Conservation (phyloP, 129 eudicot genomes). For the Sambucus nigra region DNA sequence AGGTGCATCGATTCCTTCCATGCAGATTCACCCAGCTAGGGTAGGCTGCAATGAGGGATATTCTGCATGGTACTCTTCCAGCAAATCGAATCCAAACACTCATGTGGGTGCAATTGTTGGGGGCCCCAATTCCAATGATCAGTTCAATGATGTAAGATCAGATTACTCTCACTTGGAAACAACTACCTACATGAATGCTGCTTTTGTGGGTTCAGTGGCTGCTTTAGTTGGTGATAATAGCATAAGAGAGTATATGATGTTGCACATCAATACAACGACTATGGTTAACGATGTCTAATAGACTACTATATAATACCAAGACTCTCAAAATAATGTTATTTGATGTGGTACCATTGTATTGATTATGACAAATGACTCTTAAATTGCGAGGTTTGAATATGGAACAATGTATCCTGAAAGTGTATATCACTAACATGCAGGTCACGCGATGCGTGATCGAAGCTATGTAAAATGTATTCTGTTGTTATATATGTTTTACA, state of each 20-base stretch:
- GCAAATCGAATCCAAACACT: conserved; percentile 46
- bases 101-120: conserved; percentile 71
- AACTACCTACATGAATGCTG: conserved; percentile 64
- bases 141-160: conserved; percentile 44
- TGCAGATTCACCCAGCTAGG: conserved; percentile 22
- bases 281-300: too few species aligned
- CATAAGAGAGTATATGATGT: conserved; percentile 1
- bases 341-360: too few species aligned
- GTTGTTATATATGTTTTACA: too few species aligned
- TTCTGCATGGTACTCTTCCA: conserved; percentile 28
- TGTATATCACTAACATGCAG: too few species aligned
- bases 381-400: too few species aligned
- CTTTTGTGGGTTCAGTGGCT: conserved; percentile 57
- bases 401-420: too few species aligned
- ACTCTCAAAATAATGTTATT: too few species aligned
- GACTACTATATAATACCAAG: too few species aligned
- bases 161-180: conserved; percentile 55
- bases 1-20: conserved; percentile 62
- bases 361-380: too few species aligned
- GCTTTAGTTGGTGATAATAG: conserved; percentile 23
- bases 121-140: conserved; percentile 53
- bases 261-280: too few species aligned
- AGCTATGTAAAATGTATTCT: too few species aligned
- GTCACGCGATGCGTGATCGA: too few species aligned
- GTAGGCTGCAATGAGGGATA: conserved; percentile 51